A percentile compares a stretch with the other conserved stretches of the same genome.
These are phyloP conservation scores for Patellaria atrata DNA, from an alignment of 495 filamentous ascomycete genomes.

Conservation along the genomic window DNA sequence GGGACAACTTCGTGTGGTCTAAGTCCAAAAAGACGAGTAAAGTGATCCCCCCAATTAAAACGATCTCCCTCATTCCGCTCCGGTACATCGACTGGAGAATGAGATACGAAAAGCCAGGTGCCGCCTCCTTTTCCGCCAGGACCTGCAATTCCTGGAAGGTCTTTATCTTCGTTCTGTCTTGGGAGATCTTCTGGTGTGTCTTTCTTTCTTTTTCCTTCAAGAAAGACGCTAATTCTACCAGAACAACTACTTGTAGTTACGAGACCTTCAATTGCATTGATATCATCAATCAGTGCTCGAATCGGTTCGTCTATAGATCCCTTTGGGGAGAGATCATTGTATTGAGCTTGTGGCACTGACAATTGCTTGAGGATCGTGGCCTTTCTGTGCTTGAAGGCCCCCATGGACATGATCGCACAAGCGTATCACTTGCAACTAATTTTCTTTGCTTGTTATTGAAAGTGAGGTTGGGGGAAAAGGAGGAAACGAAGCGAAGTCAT, in stretches of 20 bases:
- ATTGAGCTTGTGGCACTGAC: slow-evolving; percentile 44
- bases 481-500: too few relatives aligned
- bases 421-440: background rate
- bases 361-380: slow-evolving; percentile 49
- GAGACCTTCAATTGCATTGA: slow-evolving; percentile 57
- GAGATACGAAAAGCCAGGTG: slow-evolving; percentile 75
- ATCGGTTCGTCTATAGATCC: slow-evolving; percentile 68
- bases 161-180: background rate
- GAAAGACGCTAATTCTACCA: slow-evolving; percentile 69
- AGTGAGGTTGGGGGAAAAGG: too few relatives aligned
- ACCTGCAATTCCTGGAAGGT: slow-evolving; percentile 5
- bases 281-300: slow-evolving; percentile 53
- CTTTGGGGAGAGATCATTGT: slow-evolving; percentile 72
- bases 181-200: background rate
- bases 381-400: slow-evolving; percentile 49
- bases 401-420: background rate
- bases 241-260: slow-evolving; percentile 90
- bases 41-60: too few relatives aligned
- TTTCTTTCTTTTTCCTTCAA: slow-evolving; percentile 59
- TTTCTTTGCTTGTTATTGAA: background rate
- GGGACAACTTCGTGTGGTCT: slow-evolving; percentile 4
- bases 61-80: too few relatives aligned
- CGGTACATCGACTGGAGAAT: slow-evolving; percentile 45
- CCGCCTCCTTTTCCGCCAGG: slow-evolving; percentile 67
- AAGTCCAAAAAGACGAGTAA: slow-evolving; percentile 6